A percentile compares a stretch with the other conserved stretches of the same genome.
phyloP scores from a whole-genome alignment of 768 basidiomycete species.

The Mycena galericulata region DNA sequence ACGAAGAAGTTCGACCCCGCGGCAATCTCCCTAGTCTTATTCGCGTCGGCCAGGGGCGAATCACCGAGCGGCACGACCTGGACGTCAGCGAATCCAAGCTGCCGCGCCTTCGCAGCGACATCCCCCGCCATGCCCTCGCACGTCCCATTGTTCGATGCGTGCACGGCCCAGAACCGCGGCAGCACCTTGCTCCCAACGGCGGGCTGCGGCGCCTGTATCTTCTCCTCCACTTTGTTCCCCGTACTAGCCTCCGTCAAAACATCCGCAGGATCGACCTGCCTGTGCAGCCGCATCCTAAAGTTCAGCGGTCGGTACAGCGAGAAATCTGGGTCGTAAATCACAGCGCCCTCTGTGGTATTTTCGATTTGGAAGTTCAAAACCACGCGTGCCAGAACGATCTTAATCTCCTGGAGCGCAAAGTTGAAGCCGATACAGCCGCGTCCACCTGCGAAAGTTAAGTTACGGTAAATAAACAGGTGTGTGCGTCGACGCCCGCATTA shows the following conservation, averaged over 20 bases:
- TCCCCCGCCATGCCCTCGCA: constrained; percentile 31
- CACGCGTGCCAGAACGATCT: constrained; percentile 22
- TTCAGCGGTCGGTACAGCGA: too few species aligned
- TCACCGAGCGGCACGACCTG: constrained; percentile 22
- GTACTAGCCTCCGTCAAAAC: neutral
- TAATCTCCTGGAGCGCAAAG: too few species aligned
- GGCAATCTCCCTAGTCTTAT: constrained; percentile 4
- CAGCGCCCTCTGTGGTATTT: constrained; percentile 28
- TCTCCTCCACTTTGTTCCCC: neutral
- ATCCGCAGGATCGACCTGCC: constrained; percentile 15
- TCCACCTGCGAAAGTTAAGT: constrained; percentile 22
- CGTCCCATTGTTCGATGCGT: constrained; percentile 28
- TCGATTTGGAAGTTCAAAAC: constrained; percentile 32
- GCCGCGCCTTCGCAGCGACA: constrained; percentile 21
- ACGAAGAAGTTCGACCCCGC: too few species aligned
- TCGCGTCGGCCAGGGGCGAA: constrained; percentile 21
- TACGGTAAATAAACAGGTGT: too few species aligned
- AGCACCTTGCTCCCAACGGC: constrained; percentile 10
- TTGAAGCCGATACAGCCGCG: constrained; percentile 19
- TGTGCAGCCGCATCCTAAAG: constrained; percentile 31
- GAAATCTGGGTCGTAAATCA: constrained; percentile 34
- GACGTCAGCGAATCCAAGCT: constrained; percentile 27
- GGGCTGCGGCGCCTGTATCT: constrained; percentile 22
- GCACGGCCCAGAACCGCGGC: constrained; percentile 29
- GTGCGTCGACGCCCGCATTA: too few species aligned